Conservation (phyloP, 371 early-diverging fungal genomes). For the Mortierella sp. region DNA sequence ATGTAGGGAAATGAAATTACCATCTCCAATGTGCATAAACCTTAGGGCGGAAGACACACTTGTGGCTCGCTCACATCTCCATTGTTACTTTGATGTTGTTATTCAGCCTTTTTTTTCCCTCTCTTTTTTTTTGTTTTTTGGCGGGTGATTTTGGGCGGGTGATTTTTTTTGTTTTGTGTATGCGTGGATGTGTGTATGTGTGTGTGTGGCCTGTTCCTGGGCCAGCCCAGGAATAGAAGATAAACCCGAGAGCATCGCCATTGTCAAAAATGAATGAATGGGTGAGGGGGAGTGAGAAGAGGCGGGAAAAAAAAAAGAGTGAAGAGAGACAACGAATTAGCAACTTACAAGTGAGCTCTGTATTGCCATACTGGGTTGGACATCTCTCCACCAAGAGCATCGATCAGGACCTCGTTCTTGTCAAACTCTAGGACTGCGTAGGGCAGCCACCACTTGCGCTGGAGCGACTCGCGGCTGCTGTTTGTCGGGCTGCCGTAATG, state of each 20-base stretch:
- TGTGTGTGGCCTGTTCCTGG: slow-evolving; percentile 4
- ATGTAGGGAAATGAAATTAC: not conserved
- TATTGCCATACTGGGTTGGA: slow-evolving; percentile 87
- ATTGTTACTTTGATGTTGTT: not conserved
- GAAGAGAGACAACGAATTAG: not conserved
- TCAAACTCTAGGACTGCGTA: slow-evolving; percentile 95
- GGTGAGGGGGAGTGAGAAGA: not conserved
- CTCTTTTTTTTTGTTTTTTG: not conserved
- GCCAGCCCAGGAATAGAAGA: slow-evolving; percentile 8
- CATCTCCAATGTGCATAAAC: not conserved
- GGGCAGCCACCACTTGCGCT: slow-evolving; percentile 86
- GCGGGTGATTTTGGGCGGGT: slow-evolving; percentile 15
- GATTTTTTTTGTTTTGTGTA: not conserved
- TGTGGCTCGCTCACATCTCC: not conserved
- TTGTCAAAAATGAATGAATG: not conserved
- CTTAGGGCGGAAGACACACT: not conserved
- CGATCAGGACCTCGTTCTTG: slow-evolving; percentile 91
- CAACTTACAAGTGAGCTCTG: slow-evolving; percentile 89
- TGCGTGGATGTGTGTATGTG: not conserved
- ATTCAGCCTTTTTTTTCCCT: not conserved
- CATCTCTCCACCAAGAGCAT: slow-evolving; percentile 83
- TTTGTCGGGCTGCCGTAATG: slow-evolving; percentile 47
- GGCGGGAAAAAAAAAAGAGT: slow-evolving; percentile 1
- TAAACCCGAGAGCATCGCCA: slow-evolving; percentile 4
- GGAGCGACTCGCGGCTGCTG: slow-evolving; percentile 76